Percentiles rank a stretch among this genome's conserved stretches.
These are phyloP conservation scores for Camelina hispida DNA, from an alignment of 345 rosid species.

Conservation along the genomic window DNA sequence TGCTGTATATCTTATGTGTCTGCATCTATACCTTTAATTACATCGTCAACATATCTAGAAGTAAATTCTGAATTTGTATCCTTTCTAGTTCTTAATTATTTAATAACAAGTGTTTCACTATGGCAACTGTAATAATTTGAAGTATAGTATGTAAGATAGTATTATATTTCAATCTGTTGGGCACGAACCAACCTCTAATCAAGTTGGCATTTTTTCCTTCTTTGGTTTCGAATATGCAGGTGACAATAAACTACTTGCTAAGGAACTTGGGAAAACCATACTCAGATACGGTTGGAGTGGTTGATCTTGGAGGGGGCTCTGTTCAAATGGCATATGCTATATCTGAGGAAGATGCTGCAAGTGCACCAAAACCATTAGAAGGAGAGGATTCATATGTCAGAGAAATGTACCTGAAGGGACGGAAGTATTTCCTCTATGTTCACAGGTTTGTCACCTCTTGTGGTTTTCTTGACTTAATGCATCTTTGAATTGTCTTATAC, in stretches of 20 bases:
- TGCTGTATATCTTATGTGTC: slow-evolving; percentile 11
- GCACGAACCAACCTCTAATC: slow-evolving; percentile 9
- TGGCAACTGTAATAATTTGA: background rate
- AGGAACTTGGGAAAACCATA: slow-evolving; percentile 80
- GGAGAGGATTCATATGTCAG: slow-evolving; percentile 86
- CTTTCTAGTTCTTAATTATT: slow-evolving; percentile 3
- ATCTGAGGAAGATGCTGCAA: slow-evolving; percentile 76
- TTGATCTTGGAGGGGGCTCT: slow-evolving; percentile 99
- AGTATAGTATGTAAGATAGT: background rate
- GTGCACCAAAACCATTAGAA: slow-evolving; percentile 62
- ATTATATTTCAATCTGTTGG: background rate
- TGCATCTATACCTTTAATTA: slow-evolving; percentile 6
- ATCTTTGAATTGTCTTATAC: slow-evolving; percentile 1
- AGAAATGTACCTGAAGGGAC: slow-evolving; percentile 79
- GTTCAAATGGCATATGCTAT: slow-evolving; percentile 99
- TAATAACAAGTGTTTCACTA: background rate
- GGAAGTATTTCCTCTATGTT: slow-evolving; percentile 85
- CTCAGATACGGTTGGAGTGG: slow-evolving; percentile 86
- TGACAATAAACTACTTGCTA: slow-evolving; percentile 86
- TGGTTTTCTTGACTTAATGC: slow-evolving; percentile 8
- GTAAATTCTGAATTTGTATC: slow-evolving; percentile 16
- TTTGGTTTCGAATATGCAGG: slow-evolving; percentile 53
- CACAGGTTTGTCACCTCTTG: slow-evolving; percentile 64
- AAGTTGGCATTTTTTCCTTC: slow-evolving; percentile 8
- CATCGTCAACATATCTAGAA: background rate